Evolutionary conservation across 2,329 filamentous ascomycete genomes (phyloP), one percentile per base, ranked within the genome.

Genomic region (Trematosphaeria pertusa): DNA sequence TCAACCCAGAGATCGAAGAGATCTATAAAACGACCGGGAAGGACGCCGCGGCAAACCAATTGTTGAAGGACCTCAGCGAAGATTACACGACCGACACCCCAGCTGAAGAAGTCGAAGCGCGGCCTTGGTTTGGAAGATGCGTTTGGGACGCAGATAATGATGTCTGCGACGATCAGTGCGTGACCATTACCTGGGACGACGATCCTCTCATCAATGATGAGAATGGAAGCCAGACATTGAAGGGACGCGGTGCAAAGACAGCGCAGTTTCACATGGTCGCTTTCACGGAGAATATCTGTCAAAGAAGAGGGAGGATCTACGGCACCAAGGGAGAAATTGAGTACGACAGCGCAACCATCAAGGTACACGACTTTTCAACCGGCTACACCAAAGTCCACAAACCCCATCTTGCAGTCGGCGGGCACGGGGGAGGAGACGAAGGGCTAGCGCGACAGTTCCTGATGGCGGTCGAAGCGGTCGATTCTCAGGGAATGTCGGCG

Each of bases 261-360:
- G 93, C 92, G 1, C 86, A 86, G 2, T 89, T 97, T 68, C 93
- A 97, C 72, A 97, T 97, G 93, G 87, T 93, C 2, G 91, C 93
- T 2, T 89, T 92, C 51, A 96, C 92, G 0, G 86, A 89, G 65
- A 87, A 87, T 65, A 87, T 95, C 58, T 97, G 93, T 70, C 83
- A 96, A 56, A 85, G 94, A 3, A 87, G 91, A 48, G 91, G 90
- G 0, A 79, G 89, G 49, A 84, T 97, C 36, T 96, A 97, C 73
- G 94, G 94, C 37, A 89, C 88, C 0, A 78, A 84, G 39, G 94
- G 93, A 33, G 93, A 97, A 73, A 84, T 97, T 20, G 84, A 85
- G 58, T 94, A 95, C 55, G 91, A 97, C 73, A 91, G 88, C 42
- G 77, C 78, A 15, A 85, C 78, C 0, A 96, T 97, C 70, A 83